Evolutionary conservation across 2,329 filamentous ascomycete genomes (phyloP), one percentile per base, ranked within the genome.

Genomic region (Aspergillus pseudotamarii): DNA sequence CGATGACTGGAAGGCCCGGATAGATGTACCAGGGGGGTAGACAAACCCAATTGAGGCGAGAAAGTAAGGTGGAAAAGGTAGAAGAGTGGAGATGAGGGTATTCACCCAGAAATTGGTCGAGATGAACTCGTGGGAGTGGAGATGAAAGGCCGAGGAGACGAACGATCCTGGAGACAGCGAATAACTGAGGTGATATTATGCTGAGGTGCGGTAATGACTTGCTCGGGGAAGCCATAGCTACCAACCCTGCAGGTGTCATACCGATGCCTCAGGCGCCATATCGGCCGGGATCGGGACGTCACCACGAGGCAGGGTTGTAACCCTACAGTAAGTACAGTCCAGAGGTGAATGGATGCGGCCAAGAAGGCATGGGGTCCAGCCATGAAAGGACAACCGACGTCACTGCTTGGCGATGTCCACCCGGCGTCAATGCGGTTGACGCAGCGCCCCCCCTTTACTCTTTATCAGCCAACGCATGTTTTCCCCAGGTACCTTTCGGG

Each of bases 111-210:
- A 66, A 66, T 56, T 65, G 70, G 68, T 76, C 68, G 66, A 71
- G 68, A 66, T 71, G 64, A 68, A 73, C 73, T 77, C 74, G 74
- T 69, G 64, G 68, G 71, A 72, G 76, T 71, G 74, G 73, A 76
- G 70, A 69, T 66, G 65, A 64, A 69, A 70, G 69, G 59, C 68
- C 57, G 62, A 72, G 64, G 66, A 71, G 72, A 68, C 72, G 73
- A 69, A 68, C 70, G 65, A 73, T 62, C 62, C 65, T 62, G 67
- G 69, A 71, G 66, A 70, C 71, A 68, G 70, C 69, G 69, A 75
- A 67, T 68, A 62, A 67, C 67, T 71, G 74, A 75, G 70, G 71
- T 76, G 71, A 74, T 70, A 68, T 69, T 70, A 71, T 71, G 71
- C 65, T 74, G 73, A 73, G 73, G 73, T 75, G 73, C 63, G 67